Evolutionary conservation across 2,329 filamentous ascomycete species (phyloP).

Genomic region (Ophiocordyceps polyrhachis-furcata): DNA sequence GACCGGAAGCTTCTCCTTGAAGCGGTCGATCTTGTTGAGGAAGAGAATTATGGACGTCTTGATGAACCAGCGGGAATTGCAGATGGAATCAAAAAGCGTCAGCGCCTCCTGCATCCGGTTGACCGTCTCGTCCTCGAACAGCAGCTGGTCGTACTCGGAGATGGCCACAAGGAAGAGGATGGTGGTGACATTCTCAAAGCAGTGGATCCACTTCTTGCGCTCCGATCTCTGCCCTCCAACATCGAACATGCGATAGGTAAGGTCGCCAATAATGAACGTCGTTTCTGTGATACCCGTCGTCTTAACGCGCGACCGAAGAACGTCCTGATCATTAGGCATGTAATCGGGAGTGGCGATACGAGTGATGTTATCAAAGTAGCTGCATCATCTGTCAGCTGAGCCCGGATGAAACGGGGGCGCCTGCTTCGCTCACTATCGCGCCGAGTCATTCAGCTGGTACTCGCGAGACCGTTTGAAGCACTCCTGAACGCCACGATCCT

Average conservation of each 20-base stretch:
- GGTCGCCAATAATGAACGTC: conserved; percentile 82
- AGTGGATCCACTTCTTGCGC: conserved; percentile 99
- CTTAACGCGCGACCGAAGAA: conserved; percentile 90
- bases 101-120: conserved; percentile 86
- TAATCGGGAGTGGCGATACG: conserved; percentile 84
- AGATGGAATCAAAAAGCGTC: conserved; percentile 73
- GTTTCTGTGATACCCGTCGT: conserved; percentile 96
- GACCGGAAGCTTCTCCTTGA: conserved; percentile 67
- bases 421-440: conserved; percentile 52
- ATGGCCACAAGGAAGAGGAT: conserved; percentile 95
- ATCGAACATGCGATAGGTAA: conserved; percentile 96
- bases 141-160: conserved; percentile 87
- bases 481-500: conserved; percentile 78
- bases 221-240: conserved; percentile 91
- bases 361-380: conserved; percentile 90
- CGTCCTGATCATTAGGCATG: conserved; percentile 87
- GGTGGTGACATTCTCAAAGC: conserved; percentile 94
- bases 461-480: conserved; percentile 92
- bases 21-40: conserved; percentile 79
- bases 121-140: conserved; percentile 93
- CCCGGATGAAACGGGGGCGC: background rate
- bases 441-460: conserved; percentile 92
- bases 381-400: conserved; percentile 22
- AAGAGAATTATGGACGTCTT: conserved; percentile 80
- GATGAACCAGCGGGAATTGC: conserved; percentile 80